Percentiles rank a stretch among this genome's conserved stretches.
Conservation (phyloP, 2,329 filamentous ascomycete genomes). For the Diplodia intermedia region DNA sequence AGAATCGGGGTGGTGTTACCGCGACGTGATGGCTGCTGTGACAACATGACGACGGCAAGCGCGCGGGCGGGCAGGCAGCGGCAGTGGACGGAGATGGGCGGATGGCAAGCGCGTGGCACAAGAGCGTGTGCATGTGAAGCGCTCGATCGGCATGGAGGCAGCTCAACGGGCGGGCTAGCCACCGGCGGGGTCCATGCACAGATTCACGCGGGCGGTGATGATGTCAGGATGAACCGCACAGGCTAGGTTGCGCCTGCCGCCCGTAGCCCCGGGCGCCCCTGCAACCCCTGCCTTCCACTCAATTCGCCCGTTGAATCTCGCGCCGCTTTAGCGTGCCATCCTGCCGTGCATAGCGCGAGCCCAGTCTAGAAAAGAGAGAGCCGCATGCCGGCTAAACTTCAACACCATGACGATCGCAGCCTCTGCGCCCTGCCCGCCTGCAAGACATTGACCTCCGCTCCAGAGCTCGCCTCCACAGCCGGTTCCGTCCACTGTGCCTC, state of each 20-base stretch:
- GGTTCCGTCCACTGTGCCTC: background rate
- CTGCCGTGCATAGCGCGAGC: background rate
- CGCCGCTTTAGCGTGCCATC: constrained; percentile 17
- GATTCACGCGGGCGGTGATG: constrained; percentile 13
- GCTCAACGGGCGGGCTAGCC: constrained; percentile 1
- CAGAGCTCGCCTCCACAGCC: background rate
- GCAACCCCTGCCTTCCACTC: background rate
- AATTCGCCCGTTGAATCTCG: background rate
- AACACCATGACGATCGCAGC: constrained; percentile 28
- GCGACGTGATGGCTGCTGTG: constrained; percentile 5
- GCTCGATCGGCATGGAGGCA: background rate
- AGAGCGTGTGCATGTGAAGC: background rate
- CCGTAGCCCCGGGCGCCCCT: background rate
- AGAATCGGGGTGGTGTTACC: constrained; percentile 5
- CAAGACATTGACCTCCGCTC: constrained; percentile 11
- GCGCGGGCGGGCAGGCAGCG: background rate
- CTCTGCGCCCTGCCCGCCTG: background rate
- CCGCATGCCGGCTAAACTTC: constrained; percentile 4
- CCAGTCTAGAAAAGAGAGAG: background rate
- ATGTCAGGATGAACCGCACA: constrained; percentile 7
- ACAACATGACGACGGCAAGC: constrained; percentile 5
- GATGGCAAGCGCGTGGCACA: constrained; percentile 6
- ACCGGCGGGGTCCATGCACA: background rate
- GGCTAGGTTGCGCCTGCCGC: background rate
- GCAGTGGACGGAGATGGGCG: background rate